Base-by-base conservation (phyloP, 2,329 filamentous ascomycete species). In the Fusarium liriodendri region DNA sequence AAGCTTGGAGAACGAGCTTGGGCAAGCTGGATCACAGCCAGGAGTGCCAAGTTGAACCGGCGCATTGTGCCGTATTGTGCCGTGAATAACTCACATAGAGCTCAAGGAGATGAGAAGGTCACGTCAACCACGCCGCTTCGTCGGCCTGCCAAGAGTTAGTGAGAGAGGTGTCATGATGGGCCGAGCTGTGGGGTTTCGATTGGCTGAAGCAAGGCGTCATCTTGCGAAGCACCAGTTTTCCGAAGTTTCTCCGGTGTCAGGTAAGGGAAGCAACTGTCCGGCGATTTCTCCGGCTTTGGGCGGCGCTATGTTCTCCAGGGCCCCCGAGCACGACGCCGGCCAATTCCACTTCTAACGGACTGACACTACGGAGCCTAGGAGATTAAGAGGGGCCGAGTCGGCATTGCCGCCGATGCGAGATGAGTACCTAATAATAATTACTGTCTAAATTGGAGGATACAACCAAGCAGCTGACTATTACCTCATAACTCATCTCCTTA, bases 1-100 rank as follows among this genome's bases (percentile, higher is more conserved):
- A 98, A 98, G 64, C 86, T 84, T 9, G 84, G 85, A 54, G 88
- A 86, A 54, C 86, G 85, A 75, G 88, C 89, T 72, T 76, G 78
- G 76, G 82, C 84, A 33, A 89, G 83, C 81, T 84, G 86, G 73
- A 85, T 75, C 58, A 79, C 78, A 52, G 84, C 84, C 66, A 89
- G 79, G 55, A 89, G 76, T 16, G 84, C 74, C 62, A 89, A 66
- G 66, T 83, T 81, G 76, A 84, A 79, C 80, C 84, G 86, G 84
- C 87, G 87, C 89, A 90, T 91, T 65, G 75, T 82, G 80, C 77
- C 80, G 78, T 78, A 70, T 58, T 62, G 37, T 50, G 64, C 66
- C 35, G 58, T 38, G 33, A 38, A 38, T 60, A 73, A 70, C 69
- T 80, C 75, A 80, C 80, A 81, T 81, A 79, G 72, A 79, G 75